phyloP scores from a whole-genome alignment of 345 rosid species.

The Stellera chamaejasme region DNA sequence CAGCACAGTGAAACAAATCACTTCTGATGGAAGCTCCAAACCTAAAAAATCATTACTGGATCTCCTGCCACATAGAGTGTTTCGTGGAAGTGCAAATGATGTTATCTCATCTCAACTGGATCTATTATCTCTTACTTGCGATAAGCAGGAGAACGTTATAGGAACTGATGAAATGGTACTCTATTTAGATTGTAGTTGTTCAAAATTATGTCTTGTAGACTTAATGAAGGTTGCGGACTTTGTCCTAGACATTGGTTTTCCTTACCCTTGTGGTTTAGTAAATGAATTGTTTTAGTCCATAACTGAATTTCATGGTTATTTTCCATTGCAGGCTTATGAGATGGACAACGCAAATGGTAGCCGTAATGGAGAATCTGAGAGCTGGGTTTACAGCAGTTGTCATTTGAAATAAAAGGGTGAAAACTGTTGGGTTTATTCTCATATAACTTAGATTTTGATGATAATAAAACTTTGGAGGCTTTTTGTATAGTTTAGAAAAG shows the following conservation, averaged over 20 bases:
- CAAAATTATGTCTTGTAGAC: slow-evolving; percentile 8
- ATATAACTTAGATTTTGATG: no score
- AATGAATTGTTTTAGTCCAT: not conserved
- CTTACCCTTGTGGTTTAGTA: no score
- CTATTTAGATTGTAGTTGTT: slow-evolving; percentile 13
- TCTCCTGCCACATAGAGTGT: slow-evolving; percentile 22
- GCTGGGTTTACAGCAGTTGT: no score
- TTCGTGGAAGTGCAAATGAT: slow-evolving; percentile 16
- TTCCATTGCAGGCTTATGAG: slow-evolving; percentile 4
- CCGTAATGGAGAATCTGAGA: slow-evolving; percentile 13
- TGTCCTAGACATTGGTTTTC: no score
- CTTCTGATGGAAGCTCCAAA: slow-evolving; percentile 21
- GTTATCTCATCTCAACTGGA: slow-evolving; percentile 17
- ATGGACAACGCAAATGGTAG: slow-evolving; percentile 5
- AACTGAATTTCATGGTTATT: not conserved
- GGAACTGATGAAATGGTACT: slow-evolving; percentile 24
- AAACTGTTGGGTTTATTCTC: no score
- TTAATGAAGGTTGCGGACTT: slow-evolving; percentile 13
- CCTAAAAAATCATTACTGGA: slow-evolving; percentile 22
- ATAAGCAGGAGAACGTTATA: slow-evolving; percentile 15
- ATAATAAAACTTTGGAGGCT: no score
- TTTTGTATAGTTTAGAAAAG: no score
- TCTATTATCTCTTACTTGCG: slow-evolving; percentile 16
- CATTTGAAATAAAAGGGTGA: no score
- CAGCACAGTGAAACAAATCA: slow-evolving; percentile 13